phyloP scores from a whole-genome alignment of 331 rosid genomes.

The Saraca asoca region DNA sequence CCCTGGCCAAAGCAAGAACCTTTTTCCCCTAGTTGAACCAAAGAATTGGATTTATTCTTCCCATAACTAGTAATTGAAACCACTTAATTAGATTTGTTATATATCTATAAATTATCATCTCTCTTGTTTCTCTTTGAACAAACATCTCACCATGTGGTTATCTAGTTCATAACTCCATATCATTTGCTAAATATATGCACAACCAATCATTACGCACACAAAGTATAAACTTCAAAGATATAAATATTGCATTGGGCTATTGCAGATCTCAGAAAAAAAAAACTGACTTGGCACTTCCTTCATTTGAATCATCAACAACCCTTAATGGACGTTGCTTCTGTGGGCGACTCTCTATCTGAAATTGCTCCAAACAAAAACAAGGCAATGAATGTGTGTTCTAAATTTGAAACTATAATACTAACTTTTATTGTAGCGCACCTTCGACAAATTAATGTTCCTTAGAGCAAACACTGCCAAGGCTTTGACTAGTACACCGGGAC shows the following conservation, averaged over 20 bases:
- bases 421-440: slow-evolving; percentile 46
- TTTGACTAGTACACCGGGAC: slow-evolving; percentile 85
- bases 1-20: neutral
- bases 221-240: slow-evolving; percentile 7
- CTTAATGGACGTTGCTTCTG: slow-evolving; percentile 67
- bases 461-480: slow-evolving; percentile 85
- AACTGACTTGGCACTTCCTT: slow-evolving; percentile 82
- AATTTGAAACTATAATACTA: slow-evolving; percentile 19
- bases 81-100: slow-evolving; percentile 4
- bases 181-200: slow-evolving; percentile 23
- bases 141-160: slow-evolving; percentile 13
- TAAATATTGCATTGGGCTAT: slow-evolving; percentile 12
- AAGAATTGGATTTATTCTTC: slow-evolving; percentile 16
- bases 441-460: slow-evolving; percentile 72
- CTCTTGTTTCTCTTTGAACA: slow-evolving; percentile 12
- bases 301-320: slow-evolving; percentile 77
- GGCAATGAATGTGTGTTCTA: slow-evolving; percentile 14
- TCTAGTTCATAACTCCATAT: slow-evolving; percentile 25
- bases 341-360: slow-evolving; percentile 92
- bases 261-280: slow-evolving; percentile 12
- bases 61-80: slow-evolving; percentile 6
- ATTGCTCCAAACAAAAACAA: slow-evolving; percentile 29
- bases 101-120: slow-evolving; percentile 4
- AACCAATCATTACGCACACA: slow-evolving; percentile 18
- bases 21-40: slow-evolving; percentile 4